A percentile compares a stretch with the other conserved stretches of the same genome.
Evolutionary conservation across 305 asterid genomes (phyloP).

Genomic region (Ajuga reptans): DNA sequence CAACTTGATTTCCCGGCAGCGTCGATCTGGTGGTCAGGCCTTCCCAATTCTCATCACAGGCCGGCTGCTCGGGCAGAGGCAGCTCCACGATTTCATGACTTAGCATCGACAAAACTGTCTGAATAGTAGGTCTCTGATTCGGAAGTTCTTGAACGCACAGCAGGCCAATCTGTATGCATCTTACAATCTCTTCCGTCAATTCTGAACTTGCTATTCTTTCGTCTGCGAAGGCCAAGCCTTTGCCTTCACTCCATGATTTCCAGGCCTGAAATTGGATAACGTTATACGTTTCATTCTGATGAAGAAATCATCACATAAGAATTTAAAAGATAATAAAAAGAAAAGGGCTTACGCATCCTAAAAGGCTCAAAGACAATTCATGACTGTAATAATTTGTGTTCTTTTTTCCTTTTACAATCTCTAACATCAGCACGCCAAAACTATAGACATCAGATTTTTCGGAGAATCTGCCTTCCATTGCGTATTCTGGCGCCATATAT

Average conservation of each 20-base stretch:
- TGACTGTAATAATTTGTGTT: conserved; percentile 33
- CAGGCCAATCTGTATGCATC: conserved; percentile 38
- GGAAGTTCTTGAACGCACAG: conserved; percentile 48
- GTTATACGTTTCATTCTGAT: background rate
- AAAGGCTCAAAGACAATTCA: conserved; percentile 37
- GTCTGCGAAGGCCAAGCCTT: conserved; percentile 27
- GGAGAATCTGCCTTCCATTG: conserved; percentile 44
- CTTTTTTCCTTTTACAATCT: conserved; percentile 36
- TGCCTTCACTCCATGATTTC: conserved; percentile 42
- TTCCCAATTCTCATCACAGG: conserved; percentile 38
- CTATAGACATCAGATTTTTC: conserved; percentile 47
- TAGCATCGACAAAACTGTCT: conserved; percentile 28
- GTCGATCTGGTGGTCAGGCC: conserved; percentile 8
- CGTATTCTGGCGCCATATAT: conserved; percentile 28
- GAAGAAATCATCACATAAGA: background rate
- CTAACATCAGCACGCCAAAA: conserved; percentile 41
- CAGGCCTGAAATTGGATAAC: conserved; percentile 31
- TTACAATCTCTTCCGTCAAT: conserved; percentile 15
- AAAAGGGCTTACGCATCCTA: conserved; percentile 34
- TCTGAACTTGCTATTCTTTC: conserved; percentile 11
- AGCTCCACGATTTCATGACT: conserved; percentile 24
- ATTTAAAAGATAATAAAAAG: background rate
- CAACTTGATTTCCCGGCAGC: conserved; percentile 11
- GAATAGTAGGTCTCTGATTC: conserved; percentile 27
- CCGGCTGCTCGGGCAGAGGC: conserved; percentile 27